Evolutionary conservation across 805 yeast genomes (phyloP), one percentile per base, ranked within the genome.

Genomic region (Wickerhamomyces sydowiorum): DNA sequence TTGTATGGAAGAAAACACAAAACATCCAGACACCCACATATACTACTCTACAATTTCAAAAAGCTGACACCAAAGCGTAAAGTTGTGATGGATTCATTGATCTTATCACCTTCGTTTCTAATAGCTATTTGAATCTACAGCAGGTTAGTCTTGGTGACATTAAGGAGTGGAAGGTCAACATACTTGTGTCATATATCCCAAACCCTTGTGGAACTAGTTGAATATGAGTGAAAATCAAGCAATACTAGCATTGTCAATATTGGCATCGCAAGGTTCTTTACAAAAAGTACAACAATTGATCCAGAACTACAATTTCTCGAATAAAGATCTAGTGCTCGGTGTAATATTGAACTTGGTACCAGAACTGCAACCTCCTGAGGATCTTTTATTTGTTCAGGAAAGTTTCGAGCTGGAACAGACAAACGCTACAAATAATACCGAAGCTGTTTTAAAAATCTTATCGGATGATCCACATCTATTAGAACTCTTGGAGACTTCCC

Each of bases 201-300:
- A n/a, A n/a, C 28, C 12, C 15, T 12, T 8, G 12, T 24, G 8
- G 27, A 24, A 8, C 8, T 24, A 24, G 27, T 12, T 8, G 8
- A 12, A 32, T 14, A 32, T 32, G 35, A 32, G 35, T 19, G 35
- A 32, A 9, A 32, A 32, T 34, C 27, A 34, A 34, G 37, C 21
- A 21, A 22, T 32, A 12, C 15, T 32, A 8, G 35, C 35, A 3
- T 15, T 17, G 20, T 32, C 35, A 10, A 13, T 32, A 6, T 17
- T 32, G 15, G 35, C 35, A 32, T 32, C 35, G 15, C 23, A 32
- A 32, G 35, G 35, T 32, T 19, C 35, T 19, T 13, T 32, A 19
- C 10, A 19, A 10, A 32, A 32, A 20, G 8, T 20, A 18, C 19
- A 9, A 4, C 18, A 29, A 15, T 17, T 29, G 4, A 6, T 29